Percentiles rank a stretch among this genome's conserved stretches.
Conservation (phyloP, 2,329 filamentous ascomycete species). For the Fusarium mundagurra region DNA sequence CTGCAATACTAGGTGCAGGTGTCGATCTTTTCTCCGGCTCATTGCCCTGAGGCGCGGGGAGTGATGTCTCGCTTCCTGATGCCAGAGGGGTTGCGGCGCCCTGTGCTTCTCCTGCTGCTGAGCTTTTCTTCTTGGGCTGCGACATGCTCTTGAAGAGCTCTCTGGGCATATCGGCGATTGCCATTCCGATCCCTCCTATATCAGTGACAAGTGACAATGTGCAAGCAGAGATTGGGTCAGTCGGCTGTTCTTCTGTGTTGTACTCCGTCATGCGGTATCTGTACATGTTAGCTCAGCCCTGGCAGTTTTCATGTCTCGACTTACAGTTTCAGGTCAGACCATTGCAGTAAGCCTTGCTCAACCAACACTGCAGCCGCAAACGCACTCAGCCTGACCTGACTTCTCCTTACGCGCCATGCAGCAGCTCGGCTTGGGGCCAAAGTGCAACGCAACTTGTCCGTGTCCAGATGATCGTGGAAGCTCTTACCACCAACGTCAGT, state of each 20-base stretch:
- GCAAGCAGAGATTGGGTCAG: constrained; percentile 81
- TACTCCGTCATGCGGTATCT: constrained; percentile 71
- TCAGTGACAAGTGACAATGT: constrained; percentile 84
- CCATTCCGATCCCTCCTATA: constrained; percentile 82
- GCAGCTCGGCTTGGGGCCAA: constrained; percentile 75
- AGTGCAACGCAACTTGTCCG: constrained; percentile 74
- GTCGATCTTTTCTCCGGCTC: constrained; percentile 15
- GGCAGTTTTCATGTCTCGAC: constrained; percentile 36
- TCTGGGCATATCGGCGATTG: constrained; percentile 77
- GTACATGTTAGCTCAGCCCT: constrained; percentile 9
- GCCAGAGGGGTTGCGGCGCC: neutral
- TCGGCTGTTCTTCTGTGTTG: constrained; percentile 79
- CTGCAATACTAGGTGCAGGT: constrained; percentile 12
- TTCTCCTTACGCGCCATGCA: constrained; percentile 78
- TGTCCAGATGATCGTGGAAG: constrained; percentile 76
- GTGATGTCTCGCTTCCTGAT: constrained; percentile 11
- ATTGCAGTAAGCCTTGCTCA: constrained; percentile 70
- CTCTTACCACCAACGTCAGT: constrained; percentile 70
- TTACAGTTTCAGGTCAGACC: constrained; percentile 78
- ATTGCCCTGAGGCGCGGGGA: neutral
- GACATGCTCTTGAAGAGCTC: constrained; percentile 60
- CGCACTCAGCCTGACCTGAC: constrained; percentile 73
- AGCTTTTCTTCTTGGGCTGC: constrained; percentile 29
- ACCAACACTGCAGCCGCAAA: constrained; percentile 77
- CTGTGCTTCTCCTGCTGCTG: constrained; percentile 1